Conservation (phyloP, 1,284 basidiomycete genomes). For the Coniophora puteana region DNA sequence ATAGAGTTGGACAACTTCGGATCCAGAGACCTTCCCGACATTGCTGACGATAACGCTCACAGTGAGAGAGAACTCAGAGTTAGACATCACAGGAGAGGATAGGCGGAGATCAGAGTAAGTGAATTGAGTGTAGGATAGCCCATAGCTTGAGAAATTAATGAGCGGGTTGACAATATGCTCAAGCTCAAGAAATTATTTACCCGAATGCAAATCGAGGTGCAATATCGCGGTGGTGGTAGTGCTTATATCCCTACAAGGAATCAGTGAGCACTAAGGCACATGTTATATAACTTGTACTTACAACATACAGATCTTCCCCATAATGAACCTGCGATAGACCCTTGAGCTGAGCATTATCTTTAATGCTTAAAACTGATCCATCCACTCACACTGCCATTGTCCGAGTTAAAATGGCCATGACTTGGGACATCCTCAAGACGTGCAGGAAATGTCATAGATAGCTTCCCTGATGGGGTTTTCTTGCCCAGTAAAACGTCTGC, state of each 20-base stretch:
- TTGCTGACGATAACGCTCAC: conserved; percentile 60
- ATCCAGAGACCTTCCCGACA: conserved; percentile 51
- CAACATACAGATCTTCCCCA: conserved; percentile 66
- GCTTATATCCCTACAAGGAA: conserved; percentile 64
- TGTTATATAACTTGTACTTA: conserved; percentile 28
- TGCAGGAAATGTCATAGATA: conserved; percentile 77
- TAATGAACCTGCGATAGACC: too few relatives aligned
- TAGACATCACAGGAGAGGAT: conserved; percentile 37
- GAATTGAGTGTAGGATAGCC: conserved; percentile 83
- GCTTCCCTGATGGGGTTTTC: conserved; percentile 74
- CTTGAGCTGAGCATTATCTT: too few relatives aligned
- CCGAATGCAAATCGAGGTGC: conserved; percentile 75
- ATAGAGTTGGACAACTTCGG: conserved; percentile 69
- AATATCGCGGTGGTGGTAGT: conserved; percentile 65
- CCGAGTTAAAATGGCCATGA: conserved; percentile 67
- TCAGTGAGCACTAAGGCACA: conserved; percentile 13
- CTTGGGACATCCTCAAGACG: conserved; percentile 69
- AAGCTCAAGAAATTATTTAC: conserved; percentile 32
- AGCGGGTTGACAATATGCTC: conserved; percentile 2
- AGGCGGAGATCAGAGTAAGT: conserved; percentile 54
- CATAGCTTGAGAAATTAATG: conserved; percentile 48
- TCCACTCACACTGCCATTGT: conserved; percentile 69
- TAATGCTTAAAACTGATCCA: too few relatives aligned
- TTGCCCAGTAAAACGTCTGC: conserved; percentile 78
- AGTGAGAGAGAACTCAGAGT: conserved; percentile 40